Evolutionary conservation across 2,329 filamentous ascomycete genomes (phyloP), one percentile per base, ranked within the genome.

Genomic region (Polychaeton citri): DNA sequence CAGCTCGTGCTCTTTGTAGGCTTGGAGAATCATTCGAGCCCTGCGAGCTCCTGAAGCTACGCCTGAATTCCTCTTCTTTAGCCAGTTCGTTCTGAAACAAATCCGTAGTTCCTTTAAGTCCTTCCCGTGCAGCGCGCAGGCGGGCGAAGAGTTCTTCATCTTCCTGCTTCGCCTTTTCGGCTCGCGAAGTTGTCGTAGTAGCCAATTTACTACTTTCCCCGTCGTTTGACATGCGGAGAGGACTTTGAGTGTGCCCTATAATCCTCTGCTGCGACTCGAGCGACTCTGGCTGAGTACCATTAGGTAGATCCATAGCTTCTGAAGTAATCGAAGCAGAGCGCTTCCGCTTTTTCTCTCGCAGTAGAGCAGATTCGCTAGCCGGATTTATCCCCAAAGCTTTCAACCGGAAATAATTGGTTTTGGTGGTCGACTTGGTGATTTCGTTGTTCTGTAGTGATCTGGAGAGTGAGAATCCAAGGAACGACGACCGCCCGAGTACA

Each of bases 331-430:
- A 32, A 19, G 13, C 10, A 4, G 16, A 13, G 3, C 32, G 32
- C 18, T 32, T 32, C 17, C 30, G 13, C 10, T 32, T 32, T 16
- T 10, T 32, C 30, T 32, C 47, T 10, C 47, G 48, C 13, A 32
- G 17, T 6, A 35, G 33, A 21, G 21, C 33, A n/a, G 16, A 17
- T 12, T 31, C 28, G 4, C 34, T 38, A 26, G 38, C 36, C n/a
- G 57, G 54, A 38, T 65, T 59, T 32, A 69, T 51, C 6, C 68
- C 68, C 45, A 63, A 51, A 1, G 66, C 65, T 36, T 66, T 65
- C 19, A 71, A 54, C 30, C 59, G 53, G 53, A 71, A 72, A 49
- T 68, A 72, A 34, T 65, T 64, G 0, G 65, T 63, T 19, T 62
- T 57, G 0, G 66, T 69, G 24, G 3, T 28, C 4, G 24, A 28